These are phyloP conservation scores for Didymella pomorum DNA, from an alignment of 2,329 filamentous ascomycete genomes.

Conservation along the genomic window DNA sequence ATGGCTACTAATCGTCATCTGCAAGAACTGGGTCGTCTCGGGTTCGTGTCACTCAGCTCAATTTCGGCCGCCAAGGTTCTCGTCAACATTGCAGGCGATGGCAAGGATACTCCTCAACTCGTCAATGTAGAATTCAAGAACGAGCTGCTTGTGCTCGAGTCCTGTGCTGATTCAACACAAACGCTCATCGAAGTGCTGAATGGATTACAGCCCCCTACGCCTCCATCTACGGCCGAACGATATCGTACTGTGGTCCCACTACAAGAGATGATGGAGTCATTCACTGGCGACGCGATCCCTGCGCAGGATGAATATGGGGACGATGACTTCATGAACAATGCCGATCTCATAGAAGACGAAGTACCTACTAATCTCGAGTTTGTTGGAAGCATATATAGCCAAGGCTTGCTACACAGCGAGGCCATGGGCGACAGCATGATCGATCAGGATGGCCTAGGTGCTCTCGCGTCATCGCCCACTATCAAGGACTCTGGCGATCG, in stretches of 20 bases:
- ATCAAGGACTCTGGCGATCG: conserved; percentile 46
- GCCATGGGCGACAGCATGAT: conserved; percentile 54
- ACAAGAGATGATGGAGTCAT: conserved; percentile 86
- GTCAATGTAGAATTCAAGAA: conserved; percentile 84
- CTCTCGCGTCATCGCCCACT: conserved; percentile 43
- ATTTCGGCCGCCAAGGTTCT: conserved; percentile 80
- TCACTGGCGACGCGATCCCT: conserved; percentile 84
- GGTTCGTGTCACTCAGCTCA: conserved; percentile 86
- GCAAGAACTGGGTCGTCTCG: conserved; percentile 64
- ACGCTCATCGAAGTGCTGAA: conserved; percentile 83
- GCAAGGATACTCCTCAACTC: conserved; percentile 67
- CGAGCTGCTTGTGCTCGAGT: conserved; percentile 88
- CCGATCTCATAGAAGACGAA: conserved; percentile 52
- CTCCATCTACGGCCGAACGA: conserved; percentile 81
- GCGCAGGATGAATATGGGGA: conserved; percentile 65
- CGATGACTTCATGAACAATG: conserved; percentile 50
- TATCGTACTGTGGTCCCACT: conserved; percentile 89
- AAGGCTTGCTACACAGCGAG: conserved; percentile 52
- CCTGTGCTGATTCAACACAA: conserved; percentile 95
- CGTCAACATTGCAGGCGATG: conserved; percentile 67
- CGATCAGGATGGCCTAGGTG: conserved; percentile 51
- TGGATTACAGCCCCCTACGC: conserved; percentile 81
- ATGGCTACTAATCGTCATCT: conserved; percentile 54
- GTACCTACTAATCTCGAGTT: conserved; percentile 54
- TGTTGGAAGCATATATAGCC: conserved; percentile 65